Conservation (phyloP, 176 grass and related monocot species). For the Ananas comosus region DNA sequence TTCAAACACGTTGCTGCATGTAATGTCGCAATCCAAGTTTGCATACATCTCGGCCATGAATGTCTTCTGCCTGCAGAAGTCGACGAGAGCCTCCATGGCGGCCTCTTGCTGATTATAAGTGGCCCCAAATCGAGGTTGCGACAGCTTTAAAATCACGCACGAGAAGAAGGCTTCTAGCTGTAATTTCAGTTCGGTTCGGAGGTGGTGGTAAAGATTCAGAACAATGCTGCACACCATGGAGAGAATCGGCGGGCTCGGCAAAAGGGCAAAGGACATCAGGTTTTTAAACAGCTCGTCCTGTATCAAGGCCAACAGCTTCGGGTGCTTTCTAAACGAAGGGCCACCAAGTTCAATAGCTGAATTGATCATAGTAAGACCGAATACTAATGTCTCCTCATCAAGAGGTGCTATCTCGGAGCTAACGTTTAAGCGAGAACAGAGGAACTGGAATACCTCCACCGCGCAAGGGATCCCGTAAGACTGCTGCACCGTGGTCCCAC, state of each 20-base stretch:
- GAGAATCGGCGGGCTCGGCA: constrained; percentile 74
- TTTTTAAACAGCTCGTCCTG: constrained; percentile 95
- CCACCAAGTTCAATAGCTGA: constrained; percentile 87
- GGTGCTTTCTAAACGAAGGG: constrained; percentile 56
- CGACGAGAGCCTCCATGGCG: constrained; percentile 92
- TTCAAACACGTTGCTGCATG: constrained; percentile 95
- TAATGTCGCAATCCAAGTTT: constrained; percentile 95
- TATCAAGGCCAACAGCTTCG: constrained; percentile 57
- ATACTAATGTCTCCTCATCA: constrained; percentile 86
- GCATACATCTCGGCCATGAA: constrained; percentile 99
- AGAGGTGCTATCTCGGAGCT: constrained; percentile 23
- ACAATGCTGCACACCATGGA: constrained; percentile 89
- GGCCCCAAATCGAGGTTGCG: constrained; percentile 80
- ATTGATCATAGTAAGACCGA: constrained; percentile 86
- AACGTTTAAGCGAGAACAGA: constrained; percentile 79
- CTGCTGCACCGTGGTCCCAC: constrained; percentile 37
- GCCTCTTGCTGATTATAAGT: constrained; percentile 93
- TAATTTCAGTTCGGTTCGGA: constrained; percentile 82
- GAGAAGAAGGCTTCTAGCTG: constrained; percentile 96
- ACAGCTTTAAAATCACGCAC: constrained; percentile 86
- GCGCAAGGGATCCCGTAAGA: constrained; percentile 85
- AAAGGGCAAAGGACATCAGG: constrained; percentile 90
- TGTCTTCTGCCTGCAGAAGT: constrained; percentile 72
- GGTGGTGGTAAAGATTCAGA: constrained; percentile 92
- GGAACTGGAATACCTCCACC: constrained; percentile 95